phyloP scores from a whole-genome alignment of 768 basidiomycete species.

The Suillus lakei region DNA sequence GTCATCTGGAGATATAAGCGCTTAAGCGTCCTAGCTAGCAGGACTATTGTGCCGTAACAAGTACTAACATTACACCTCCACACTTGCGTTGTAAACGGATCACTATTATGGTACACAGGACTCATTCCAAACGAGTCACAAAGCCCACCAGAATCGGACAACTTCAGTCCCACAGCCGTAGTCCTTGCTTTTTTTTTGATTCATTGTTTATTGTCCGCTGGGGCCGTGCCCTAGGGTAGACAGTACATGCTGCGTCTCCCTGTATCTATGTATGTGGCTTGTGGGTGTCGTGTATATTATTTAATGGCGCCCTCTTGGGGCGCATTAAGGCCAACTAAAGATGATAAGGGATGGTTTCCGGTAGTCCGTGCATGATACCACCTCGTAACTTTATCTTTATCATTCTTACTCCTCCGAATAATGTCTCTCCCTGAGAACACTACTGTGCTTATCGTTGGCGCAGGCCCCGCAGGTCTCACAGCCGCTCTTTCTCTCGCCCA shows the following conservation, averaged over 20 bases:
- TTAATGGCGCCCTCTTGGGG: no score
- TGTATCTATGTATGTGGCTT: no score
- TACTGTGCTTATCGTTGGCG: slow-evolving; percentile 54
- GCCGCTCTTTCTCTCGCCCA: slow-evolving; percentile 50
- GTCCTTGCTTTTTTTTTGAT: no score
- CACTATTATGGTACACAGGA: neutral
- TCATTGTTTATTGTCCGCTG: no score
- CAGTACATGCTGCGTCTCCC: no score
- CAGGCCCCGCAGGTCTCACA: slow-evolving; percentile 53
- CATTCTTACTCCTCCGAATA: neutral
- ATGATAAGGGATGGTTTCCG: no score
- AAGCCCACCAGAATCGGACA: neutral
- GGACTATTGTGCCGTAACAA: neutral
- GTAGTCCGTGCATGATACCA: no score
- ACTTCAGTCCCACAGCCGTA: no score
- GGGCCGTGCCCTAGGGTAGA: no score
- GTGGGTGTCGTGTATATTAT: no score
- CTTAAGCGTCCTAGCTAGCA: neutral
- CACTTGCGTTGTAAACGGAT: neutral
- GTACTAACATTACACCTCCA: neutral
- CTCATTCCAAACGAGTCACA: neutral
- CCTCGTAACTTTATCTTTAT: no score
- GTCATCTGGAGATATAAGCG: neutral
- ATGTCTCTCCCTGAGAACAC: slow-evolving; percentile 19
- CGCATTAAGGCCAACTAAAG: no score